Percentiles rank a stretch among this genome's conserved stretches.
phyloP scores from a whole-genome alignment of 2,329 filamentous ascomycete species.

The Fusarium anguioides region DNA sequence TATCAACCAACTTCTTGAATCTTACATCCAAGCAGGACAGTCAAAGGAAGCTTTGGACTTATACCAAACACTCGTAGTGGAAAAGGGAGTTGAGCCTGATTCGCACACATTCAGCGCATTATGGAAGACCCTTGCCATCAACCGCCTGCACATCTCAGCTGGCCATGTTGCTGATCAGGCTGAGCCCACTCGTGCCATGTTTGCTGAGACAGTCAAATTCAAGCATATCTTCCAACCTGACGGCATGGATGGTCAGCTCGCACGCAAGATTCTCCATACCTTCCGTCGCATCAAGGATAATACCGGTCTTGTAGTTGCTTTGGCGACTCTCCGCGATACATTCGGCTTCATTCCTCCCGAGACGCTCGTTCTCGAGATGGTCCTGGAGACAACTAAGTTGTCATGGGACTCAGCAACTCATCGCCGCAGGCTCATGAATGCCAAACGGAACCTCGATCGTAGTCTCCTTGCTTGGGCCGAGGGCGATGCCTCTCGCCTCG shows the following conservation, averaged over 20 bases:
- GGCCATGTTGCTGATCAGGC: slow-evolving; percentile 48
- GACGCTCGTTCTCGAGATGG: slow-evolving; percentile 59
- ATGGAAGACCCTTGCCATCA: slow-evolving; percentile 69
- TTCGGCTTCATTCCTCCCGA: slow-evolving; percentile 60
- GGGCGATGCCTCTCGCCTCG: slow-evolving; percentile 50
- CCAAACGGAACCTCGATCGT: slow-evolving; percentile 57
- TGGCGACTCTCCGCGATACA: slow-evolving; percentile 55
- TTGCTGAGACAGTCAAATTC: slow-evolving; percentile 62
- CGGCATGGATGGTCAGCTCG: slow-evolving; percentile 59
- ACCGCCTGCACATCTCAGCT: slow-evolving; percentile 55
- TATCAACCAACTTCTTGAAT: slow-evolving; percentile 81
- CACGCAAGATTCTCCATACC: slow-evolving; percentile 62
- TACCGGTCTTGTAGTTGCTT: slow-evolving; percentile 59
- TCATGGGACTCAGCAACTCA: slow-evolving; percentile 55
- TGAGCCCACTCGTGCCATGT: slow-evolving; percentile 55
- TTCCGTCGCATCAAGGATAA: slow-evolving; percentile 60
- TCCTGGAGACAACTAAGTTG: slow-evolving; percentile 58
- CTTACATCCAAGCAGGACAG: slow-evolving; percentile 70
- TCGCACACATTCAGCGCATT: slow-evolving; percentile 75
- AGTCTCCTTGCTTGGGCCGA: slow-evolving; percentile 48
- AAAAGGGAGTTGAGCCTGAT: slow-evolving; percentile 67
- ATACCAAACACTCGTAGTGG: slow-evolving; percentile 64
- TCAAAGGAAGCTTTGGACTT: slow-evolving; percentile 64
- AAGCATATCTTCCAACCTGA: slow-evolving; percentile 57
- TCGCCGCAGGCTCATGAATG: slow-evolving; percentile 55